Conservation (phyloP, 345 rosid genomes). For the Rhodamnia rubescens region DNA sequence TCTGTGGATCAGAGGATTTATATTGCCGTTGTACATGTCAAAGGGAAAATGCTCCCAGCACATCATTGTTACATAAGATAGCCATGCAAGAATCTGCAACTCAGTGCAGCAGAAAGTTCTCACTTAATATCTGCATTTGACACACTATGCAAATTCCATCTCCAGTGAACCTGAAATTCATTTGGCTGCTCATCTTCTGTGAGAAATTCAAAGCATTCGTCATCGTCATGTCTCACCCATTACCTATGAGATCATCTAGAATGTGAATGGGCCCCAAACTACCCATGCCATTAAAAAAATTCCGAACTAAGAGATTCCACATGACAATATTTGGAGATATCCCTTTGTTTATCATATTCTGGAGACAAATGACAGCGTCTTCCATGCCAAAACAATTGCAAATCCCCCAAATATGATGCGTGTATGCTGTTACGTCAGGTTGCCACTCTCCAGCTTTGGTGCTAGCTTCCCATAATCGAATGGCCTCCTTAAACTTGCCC, state of each 20-base stretch:
- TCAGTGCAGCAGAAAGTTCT: not conserved
- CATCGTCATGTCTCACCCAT: slow-evolving; percentile 11
- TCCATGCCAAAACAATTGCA: slow-evolving; percentile 40
- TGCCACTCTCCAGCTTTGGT: slow-evolving; percentile 32
- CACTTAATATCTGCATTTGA: not conserved
- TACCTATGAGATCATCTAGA: slow-evolving; percentile 30
- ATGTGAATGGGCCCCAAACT: slow-evolving; percentile 27
- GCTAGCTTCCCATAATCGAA: slow-evolving; percentile 25
- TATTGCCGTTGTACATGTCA: not conserved
- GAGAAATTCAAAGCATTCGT: not conserved
- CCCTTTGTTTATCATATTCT: slow-evolving; percentile 39
- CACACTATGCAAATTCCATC: not conserved
- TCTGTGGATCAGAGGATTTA: not conserved
- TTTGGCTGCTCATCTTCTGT: not conserved
- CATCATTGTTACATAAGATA: not conserved
- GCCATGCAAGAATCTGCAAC: not conserved
- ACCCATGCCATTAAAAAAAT: slow-evolving; percentile 33
- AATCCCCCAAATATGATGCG: slow-evolving; percentile 55
- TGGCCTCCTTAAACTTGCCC: slow-evolving; percentile 37
- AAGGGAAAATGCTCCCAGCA: not conserved
- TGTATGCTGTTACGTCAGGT: slow-evolving; percentile 58
- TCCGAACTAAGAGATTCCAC: slow-evolving; percentile 58
- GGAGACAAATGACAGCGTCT: slow-evolving; percentile 30
- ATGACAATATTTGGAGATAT: slow-evolving; percentile 46
- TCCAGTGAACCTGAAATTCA: not conserved